A percentile compares a stretch with the other conserved stretches of the same genome.
These are phyloP conservation scores for Calonectria montana DNA, from an alignment of 2,329 filamentous ascomycete species.

Conservation along the genomic window DNA sequence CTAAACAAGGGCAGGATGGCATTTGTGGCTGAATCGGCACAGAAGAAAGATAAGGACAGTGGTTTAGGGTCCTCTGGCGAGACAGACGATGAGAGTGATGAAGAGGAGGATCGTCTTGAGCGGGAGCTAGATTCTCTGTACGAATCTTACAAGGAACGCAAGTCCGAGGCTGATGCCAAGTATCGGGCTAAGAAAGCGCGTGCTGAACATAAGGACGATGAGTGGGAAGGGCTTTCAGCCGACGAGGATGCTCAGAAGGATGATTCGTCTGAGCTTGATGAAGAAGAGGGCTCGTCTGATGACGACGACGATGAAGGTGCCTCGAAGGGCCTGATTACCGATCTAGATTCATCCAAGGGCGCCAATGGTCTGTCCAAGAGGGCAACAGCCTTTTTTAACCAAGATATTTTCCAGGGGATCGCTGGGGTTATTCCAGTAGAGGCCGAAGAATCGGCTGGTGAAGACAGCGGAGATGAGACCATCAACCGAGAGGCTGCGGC, in stretches of 20 bases:
- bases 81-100: conserved; percentile 74
- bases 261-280: conserved; percentile 68
- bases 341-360: conserved; percentile 47
- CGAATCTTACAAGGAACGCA: conserved; percentile 83
- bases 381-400: conserved; percentile 90
- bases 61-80: conserved; percentile 66
- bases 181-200: conserved; percentile 90
- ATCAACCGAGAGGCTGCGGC: conserved; percentile 48
- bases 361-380: conserved; percentile 53
- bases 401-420: conserved; percentile 92
- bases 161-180: conserved; percentile 85
- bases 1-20: conserved; percentile 80
- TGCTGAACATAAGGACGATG: conserved; percentile 83
- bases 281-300: conserved; percentile 57
- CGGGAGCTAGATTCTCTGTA: conserved; percentile 90
- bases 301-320: conserved; percentile 46
- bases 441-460: conserved; percentile 35
- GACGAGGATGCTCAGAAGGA: conserved; percentile 66
- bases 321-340: conserved; percentile 47
- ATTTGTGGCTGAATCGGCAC: conserved; percentile 67
- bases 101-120: conserved; percentile 85
- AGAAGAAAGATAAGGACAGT: conserved; percentile 68
- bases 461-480: conserved; percentile 45
- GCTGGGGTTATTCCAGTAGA: conserved; percentile 71
- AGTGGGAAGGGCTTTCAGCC: conserved; percentile 90